A percentile compares a stretch with the other conserved stretches of the same genome.
phyloP scores from a whole-genome alignment of 805 yeast species.

The Wickerhamomyces strasburgensis region DNA sequence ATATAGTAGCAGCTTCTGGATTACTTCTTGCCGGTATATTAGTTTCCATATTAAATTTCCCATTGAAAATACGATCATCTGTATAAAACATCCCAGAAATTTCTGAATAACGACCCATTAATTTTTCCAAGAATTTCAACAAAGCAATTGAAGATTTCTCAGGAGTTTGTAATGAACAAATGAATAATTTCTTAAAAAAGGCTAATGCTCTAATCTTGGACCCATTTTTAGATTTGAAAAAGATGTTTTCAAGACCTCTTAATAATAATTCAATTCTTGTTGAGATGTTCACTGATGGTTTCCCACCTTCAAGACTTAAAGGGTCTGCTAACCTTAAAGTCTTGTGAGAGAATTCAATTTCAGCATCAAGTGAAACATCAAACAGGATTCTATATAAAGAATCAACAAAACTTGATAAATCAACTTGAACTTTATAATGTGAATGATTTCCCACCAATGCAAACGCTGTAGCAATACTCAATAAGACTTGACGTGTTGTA shows the following conservation, averaged over 20 bases:
- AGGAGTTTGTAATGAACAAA: slow-evolving; percentile 67
- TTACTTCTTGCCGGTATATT: slow-evolving; percentile 71
- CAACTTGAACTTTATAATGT: slow-evolving; percentile 69
- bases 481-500: slow-evolving; percentile 60
- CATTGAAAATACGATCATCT: slow-evolving; percentile 84
- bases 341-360: slow-evolving; percentile 80
- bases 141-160: slow-evolving; percentile 82
- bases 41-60: slow-evolving; percentile 61
- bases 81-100: slow-evolving; percentile 75
- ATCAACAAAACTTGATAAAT: slow-evolving; percentile 74
- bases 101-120: slow-evolving; percentile 66
- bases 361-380: slow-evolving; percentile 70
- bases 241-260: slow-evolving; percentile 72
- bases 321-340: slow-evolving; percentile 81
- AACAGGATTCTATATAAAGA: slow-evolving; percentile 67
- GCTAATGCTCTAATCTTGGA: slow-evolving; percentile 66
- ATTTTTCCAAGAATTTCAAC: slow-evolving; percentile 71
- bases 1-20: slow-evolving; percentile 81
- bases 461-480: slow-evolving; percentile 88
- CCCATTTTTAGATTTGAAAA: slow-evolving; percentile 70
- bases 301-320: slow-evolving; percentile 38
- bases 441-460: slow-evolving; percentile 75
- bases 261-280: slow-evolving; percentile 84
- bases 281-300: slow-evolving; percentile 78
- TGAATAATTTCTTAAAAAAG: slow-evolving; percentile 75